phyloP scores from a whole-genome alignment of 495 filamentous ascomycete species.

The Staphylotrichum longicolle region DNA sequence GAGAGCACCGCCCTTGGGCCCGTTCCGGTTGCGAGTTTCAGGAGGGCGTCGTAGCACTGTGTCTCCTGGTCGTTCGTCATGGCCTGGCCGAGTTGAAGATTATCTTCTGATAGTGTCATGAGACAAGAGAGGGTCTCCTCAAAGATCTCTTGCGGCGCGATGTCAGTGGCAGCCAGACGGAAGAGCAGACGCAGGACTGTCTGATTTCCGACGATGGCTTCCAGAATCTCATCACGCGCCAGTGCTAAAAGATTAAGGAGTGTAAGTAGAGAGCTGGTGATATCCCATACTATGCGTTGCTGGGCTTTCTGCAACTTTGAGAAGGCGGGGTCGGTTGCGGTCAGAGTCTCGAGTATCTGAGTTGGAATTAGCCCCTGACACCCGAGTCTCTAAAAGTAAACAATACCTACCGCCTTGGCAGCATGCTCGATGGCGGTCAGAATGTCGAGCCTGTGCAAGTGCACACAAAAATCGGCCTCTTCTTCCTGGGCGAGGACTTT shows the following conservation, averaged over 20 bases:
- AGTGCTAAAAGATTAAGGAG: slow-evolving; percentile 48
- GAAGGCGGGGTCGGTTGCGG: slow-evolving; percentile 37
- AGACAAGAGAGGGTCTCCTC: slow-evolving; percentile 52
- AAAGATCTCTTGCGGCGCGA: slow-evolving; percentile 37
- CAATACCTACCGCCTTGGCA: slow-evolving; percentile 45
- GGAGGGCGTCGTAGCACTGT: slow-evolving; percentile 39
- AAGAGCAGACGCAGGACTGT: slow-evolving; percentile 52
- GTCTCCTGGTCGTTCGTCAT: slow-evolving; percentile 41
- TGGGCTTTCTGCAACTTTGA: slow-evolving; percentile 47
- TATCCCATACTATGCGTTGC: slow-evolving; percentile 49
- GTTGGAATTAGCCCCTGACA: slow-evolving; percentile 19
- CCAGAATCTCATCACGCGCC: slow-evolving; percentile 53
- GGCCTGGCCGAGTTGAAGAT: slow-evolving; percentile 42
- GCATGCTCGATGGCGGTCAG: slow-evolving; percentile 55
- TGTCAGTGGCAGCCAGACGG: slow-evolving; percentile 39
- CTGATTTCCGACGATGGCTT: slow-evolving; percentile 46
- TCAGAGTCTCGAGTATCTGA: slow-evolving; percentile 47
- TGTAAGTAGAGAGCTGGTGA: slow-evolving; percentile 45
- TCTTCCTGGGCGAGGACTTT: slow-evolving; percentile 57
- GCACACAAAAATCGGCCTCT: slow-evolving; percentile 60
- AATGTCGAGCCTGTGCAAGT: slow-evolving; percentile 57
- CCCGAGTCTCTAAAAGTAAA: not conserved
- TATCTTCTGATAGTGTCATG: slow-evolving; percentile 56
- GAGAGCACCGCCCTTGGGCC: slow-evolving; percentile 43
- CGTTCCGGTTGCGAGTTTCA: slow-evolving; percentile 34